Evolutionary conservation across 352 stramenopile species (phyloP).

Genomic region (Phytophthora ramorum): DNA sequence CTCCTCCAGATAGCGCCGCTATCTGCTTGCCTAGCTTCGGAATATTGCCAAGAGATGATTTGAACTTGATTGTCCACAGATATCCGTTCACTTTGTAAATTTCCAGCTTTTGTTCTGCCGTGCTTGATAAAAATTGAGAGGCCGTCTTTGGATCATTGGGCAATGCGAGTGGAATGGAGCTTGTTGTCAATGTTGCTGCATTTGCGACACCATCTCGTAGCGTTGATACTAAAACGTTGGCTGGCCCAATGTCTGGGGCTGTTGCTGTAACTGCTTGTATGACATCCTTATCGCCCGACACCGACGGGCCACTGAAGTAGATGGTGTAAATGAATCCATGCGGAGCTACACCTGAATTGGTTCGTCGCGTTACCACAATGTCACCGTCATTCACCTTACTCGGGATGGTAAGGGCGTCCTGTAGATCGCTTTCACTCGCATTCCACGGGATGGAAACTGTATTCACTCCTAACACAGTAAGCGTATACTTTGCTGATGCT

Average conservation of each 20-base stretch:
- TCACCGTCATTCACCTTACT: conserved; percentile 30
- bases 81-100: conserved; percentile 86
- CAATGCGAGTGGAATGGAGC: conserved; percentile 62
- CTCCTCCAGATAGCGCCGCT: conserved; percentile 19
- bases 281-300: conserved; percentile 45
- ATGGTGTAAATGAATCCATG: conserved; percentile 78
- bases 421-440: conserved; percentile 52
- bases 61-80: conserved; percentile 84
- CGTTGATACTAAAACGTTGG: conserved; percentile 39
- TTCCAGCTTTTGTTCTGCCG: conserved; percentile 33
- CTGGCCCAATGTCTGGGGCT: conserved; percentile 34
- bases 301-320: conserved; percentile 67
- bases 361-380: conserved; percentile 62
- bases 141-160: conserved; percentile 27
- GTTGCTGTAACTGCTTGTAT: conserved; percentile 27
- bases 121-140: conserved; percentile 46
- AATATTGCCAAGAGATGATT: conserved; percentile 77
- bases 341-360: conserved; percentile 44
- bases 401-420: conserved; percentile 35
- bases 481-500: conserved; percentile 44
- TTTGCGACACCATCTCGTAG: conserved; percentile 43
- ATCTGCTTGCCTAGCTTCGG: conserved; percentile 46
- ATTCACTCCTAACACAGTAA: conserved; percentile 38
- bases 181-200: conserved; percentile 35
- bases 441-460: conserved; percentile 67